A percentile compares a stretch with the other conserved stretches of the same genome.
phyloP scores from a whole-genome alignment of 148 eudicot species.

The Arctostaphylos glauca region DNA sequence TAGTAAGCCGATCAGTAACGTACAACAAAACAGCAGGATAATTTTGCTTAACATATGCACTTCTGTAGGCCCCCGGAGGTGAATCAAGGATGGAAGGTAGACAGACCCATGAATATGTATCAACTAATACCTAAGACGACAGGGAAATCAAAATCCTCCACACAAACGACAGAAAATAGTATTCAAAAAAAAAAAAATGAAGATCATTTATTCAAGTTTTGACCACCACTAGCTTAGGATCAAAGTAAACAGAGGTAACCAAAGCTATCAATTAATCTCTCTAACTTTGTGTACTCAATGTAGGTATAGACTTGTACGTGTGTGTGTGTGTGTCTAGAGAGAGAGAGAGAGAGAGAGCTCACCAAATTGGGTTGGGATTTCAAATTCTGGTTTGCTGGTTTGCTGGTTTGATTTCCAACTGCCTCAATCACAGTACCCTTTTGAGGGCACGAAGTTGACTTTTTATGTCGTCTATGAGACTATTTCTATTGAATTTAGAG shows the following conservation, averaged over 20 bases:
- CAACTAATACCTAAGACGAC: too few relatives aligned
- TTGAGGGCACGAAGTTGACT: too few relatives aligned
- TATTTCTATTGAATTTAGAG: background rate
- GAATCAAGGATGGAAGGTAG: too few relatives aligned
- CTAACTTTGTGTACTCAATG: too few relatives aligned
- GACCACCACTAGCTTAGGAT: background rate
- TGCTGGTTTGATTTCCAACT: background rate
- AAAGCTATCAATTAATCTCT: background rate
- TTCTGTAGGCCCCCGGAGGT: too few relatives aligned
- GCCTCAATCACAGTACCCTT: background rate
- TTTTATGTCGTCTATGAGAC: too few relatives aligned
- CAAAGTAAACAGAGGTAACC: background rate
- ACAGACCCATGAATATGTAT: too few relatives aligned
- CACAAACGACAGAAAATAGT: background rate
- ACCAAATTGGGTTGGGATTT: background rate
- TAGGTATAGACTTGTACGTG: too few relatives aligned
- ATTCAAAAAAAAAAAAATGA: too few relatives aligned
- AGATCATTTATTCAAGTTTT: background rate
- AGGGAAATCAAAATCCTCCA: background rate
- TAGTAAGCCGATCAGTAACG: background rate
- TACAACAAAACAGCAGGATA: background rate
- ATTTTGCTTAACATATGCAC: background rate
- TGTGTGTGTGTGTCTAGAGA: background rate
- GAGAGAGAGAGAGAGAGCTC: constrained; percentile 6
- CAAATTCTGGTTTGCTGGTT: background rate